Evolutionary conservation across 495 filamentous ascomycete species (phyloP), one percentile per base, ranked within the genome.

Genomic region (Penicillium malachiteum): DNA sequence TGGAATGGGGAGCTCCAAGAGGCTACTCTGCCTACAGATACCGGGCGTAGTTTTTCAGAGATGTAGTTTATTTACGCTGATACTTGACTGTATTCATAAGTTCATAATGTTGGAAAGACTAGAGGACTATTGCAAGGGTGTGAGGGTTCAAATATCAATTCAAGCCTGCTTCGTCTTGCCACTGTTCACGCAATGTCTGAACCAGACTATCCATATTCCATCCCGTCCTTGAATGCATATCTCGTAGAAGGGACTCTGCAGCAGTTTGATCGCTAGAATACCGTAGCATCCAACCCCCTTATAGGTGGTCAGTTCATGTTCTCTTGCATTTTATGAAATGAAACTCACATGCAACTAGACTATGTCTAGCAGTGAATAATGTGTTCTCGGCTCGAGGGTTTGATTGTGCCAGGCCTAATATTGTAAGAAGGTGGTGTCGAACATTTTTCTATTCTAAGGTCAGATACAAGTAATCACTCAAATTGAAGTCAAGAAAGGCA

Each of bases 251-350:
- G 40, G 31, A 39, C 43, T 69, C 66, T 17, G 68, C 66, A 0
- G 66, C 64, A 35, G 56, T 38, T 53, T 69, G 68, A 16, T 69
- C 66, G n/a, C 52, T 56, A 41, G 38, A 46, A 56, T 64, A 46
- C 13, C 66, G 66, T 14, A 71, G 57, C 21, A 67, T 55, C 66
- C 68, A 69, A 3, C 68, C 66, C 66, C 64, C 68, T 69, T 10
- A 10, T 14, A 43, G 2, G 9, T 17, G 3, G 14, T 62, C 13
- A 62, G 38, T 34, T 43, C 12, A 34, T 11, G 38, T 21, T n/a
- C 33, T 34, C 39, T 5, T 5, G 11, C 11, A 13, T 44, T 32
- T 17, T 7, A 37, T 32, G 39, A 12, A 35, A 34, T 13, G 10
- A n/a, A 42, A 46, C 63, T 56, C 52, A 69, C 63, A 71, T 5